Evolutionary conservation across 192 early-diverging fungal species (phyloP).

Genomic region (Rhizophagus prolifer): DNA sequence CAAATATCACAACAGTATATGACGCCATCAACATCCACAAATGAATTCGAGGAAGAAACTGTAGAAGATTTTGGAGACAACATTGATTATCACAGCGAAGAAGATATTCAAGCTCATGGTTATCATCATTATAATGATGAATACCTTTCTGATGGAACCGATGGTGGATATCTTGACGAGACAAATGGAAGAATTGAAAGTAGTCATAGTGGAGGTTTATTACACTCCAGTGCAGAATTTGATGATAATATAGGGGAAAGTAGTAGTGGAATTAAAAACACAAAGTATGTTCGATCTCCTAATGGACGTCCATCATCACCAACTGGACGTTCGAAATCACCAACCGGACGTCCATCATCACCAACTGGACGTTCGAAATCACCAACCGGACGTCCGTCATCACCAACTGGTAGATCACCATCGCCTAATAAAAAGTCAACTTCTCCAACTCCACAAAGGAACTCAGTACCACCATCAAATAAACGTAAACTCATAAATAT

Average conservation of each 20-base stretch:
- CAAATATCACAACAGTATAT: conserved; percentile 26
- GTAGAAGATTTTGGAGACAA: too few relatives aligned
- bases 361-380: not conserved
- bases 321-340: not conserved
- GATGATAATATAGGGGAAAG: not conserved
- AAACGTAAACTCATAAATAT: not conserved
- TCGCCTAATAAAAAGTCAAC: not conserved
- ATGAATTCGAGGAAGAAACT: not conserved
- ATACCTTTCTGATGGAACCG: conserved; percentile 26
- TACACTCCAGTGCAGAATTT: not conserved
- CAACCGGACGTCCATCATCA: not conserved
- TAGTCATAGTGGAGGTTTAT: not conserved
- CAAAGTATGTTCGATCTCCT: not conserved
- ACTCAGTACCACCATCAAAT: not conserved
- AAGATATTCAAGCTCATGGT: not conserved
- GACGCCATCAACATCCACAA: not conserved
- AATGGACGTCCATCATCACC: not conserved
- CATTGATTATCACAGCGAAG: not conserved
- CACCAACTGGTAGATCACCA: not conserved
- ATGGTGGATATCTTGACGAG: conserved; percentile 25
- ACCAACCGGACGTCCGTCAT: not conserved
- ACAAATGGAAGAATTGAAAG: not conserved
- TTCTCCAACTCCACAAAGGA: not conserved
- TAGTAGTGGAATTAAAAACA: not conserved
- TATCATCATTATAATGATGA: conserved; percentile 21